Evolutionary conservation across 345 rosid genomes (phyloP).

Genomic region (Anacardium occidentale): DNA sequence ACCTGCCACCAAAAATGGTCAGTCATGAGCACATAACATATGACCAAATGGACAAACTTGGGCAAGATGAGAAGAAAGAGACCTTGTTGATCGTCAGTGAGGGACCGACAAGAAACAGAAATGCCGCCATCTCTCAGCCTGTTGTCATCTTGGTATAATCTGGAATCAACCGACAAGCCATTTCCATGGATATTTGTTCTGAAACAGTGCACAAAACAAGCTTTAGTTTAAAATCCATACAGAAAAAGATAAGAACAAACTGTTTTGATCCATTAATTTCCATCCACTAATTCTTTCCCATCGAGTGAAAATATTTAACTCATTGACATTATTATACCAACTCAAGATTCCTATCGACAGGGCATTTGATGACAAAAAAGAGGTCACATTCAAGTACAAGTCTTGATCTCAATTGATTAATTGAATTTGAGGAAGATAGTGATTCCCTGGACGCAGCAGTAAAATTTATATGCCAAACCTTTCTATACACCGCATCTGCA

Average conservation of each 20-base stretch:
- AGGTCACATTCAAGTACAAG: background rate
- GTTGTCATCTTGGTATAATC: conserved; percentile 19
- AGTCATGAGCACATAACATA: background rate
- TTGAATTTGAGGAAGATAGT: conserved; percentile 4
- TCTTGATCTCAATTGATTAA: background rate
- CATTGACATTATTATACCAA: background rate
- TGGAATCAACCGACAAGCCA: conserved; percentile 34
- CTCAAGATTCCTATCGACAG: background rate
- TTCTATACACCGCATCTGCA: background rate
- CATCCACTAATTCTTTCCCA: background rate
- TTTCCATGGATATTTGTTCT: conserved; percentile 29
- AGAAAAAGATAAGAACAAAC: background rate
- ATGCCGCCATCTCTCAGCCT: conserved; percentile 30
- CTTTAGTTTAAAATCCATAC: background rate
- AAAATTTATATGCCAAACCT: background rate
- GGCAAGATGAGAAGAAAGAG: conserved; percentile 1
- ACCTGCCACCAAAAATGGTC: conserved; percentile 21
- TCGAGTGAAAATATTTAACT: background rate
- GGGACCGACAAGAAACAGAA: conserved; percentile 30
- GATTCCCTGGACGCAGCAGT: background rate
- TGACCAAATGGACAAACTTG: background rate
- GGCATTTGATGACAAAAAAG: conserved; percentile 11
- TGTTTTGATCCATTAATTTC: background rate
- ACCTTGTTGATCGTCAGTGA: conserved; percentile 37
- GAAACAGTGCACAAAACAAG: background rate